phyloP scores from a whole-genome alignment of 164 flowering plant genomes.

The Macadamia integrifolia region DNA sequence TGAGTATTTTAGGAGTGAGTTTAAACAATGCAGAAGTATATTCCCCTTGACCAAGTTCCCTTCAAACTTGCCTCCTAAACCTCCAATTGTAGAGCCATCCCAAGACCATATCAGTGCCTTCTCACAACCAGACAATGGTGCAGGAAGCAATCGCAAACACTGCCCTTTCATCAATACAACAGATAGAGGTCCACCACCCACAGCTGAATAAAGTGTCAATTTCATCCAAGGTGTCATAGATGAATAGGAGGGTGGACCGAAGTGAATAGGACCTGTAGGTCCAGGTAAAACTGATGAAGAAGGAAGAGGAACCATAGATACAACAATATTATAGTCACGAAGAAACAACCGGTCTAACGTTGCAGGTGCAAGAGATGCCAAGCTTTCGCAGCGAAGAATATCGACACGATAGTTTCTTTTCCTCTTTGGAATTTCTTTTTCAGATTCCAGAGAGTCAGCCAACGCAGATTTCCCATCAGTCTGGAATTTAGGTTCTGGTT shows the following conservation, averaged over 20 bases:
- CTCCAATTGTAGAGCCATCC: slow-evolving; percentile 92
- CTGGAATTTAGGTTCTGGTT: slow-evolving; percentile 22
- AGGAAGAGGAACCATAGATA: slow-evolving; percentile 96
- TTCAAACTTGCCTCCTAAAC: slow-evolving; percentile 89
- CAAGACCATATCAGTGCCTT: slow-evolving; percentile 97
- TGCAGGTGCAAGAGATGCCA: slow-evolving; percentile 79
- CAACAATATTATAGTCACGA: slow-evolving; percentile 89
- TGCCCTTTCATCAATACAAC: slow-evolving; percentile 98
- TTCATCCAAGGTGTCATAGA: slow-evolving; percentile 99
- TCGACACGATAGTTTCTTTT: slow-evolving; percentile 71
- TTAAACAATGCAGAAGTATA: slow-evolving; percentile 83
- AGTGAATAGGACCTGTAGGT: slow-evolving; percentile 82
- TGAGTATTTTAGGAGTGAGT: slow-evolving; percentile 83
- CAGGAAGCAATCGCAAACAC: slow-evolving; percentile 86
- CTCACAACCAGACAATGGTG: slow-evolving; percentile 89
- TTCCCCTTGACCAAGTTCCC: slow-evolving; percentile 88
- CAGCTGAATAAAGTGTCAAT: slow-evolving; percentile 69
- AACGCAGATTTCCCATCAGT: slow-evolving; percentile 32
- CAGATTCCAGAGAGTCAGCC: slow-evolving; percentile 31
- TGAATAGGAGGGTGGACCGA: slow-evolving; percentile 91
- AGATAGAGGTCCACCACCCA: slow-evolving; percentile 76
- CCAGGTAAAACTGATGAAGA: slow-evolving; percentile 88
- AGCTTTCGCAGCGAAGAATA: slow-evolving; percentile 97
- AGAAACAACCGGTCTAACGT: slow-evolving; percentile 78
- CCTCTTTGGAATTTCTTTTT: slow-evolving; percentile 32